Evolutionary conservation across 2,329 filamentous ascomycete genomes (phyloP).

Genomic region (Myriosclerotinia scirpicola): DNA sequence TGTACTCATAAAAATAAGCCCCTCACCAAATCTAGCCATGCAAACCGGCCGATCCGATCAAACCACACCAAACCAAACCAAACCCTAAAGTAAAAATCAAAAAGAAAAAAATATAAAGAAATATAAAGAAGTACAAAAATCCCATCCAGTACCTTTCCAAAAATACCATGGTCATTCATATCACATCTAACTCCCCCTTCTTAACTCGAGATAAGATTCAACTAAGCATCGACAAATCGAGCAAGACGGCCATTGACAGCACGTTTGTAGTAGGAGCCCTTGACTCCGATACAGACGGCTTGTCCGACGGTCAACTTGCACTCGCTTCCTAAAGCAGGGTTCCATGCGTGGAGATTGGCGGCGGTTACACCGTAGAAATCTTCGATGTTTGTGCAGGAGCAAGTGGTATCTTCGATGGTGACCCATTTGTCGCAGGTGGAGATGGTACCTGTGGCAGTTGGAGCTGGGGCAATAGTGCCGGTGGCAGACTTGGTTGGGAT

Average conservation of each 20-base stretch:
- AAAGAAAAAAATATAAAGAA: neutral
- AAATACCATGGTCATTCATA: constrained; percentile 6
- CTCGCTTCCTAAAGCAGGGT: constrained; percentile 37
- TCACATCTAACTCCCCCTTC: neutral
- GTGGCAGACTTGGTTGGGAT: constrained; percentile 2
- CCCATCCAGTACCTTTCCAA: neutral
- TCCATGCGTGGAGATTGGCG: constrained; percentile 38
- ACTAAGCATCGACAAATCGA: constrained; percentile 13
- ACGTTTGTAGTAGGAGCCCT: constrained; percentile 8
- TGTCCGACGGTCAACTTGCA: constrained; percentile 37
- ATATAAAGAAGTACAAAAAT: neutral
- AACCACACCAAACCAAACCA: neutral
- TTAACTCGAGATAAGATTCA: neutral
- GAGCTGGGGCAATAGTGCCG: constrained; percentile 7
- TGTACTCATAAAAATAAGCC: constrained; percentile 14
- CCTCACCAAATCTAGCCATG: neutral
- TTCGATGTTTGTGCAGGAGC: constrained; percentile 25
- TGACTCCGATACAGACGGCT: constrained; percentile 34
- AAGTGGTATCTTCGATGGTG: constrained; percentile 7
- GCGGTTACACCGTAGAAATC: constrained; percentile 31
- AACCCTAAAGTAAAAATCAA: neutral
- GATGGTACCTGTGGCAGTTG: constrained; percentile 36
- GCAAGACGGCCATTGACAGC: constrained; percentile 11
- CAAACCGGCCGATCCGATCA: neutral
- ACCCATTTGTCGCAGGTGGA: constrained; percentile 37